Evolutionary conservation across 2,329 filamentous ascomycete species (phyloP).

Genomic region (Parascedosporium putredinis): DNA sequence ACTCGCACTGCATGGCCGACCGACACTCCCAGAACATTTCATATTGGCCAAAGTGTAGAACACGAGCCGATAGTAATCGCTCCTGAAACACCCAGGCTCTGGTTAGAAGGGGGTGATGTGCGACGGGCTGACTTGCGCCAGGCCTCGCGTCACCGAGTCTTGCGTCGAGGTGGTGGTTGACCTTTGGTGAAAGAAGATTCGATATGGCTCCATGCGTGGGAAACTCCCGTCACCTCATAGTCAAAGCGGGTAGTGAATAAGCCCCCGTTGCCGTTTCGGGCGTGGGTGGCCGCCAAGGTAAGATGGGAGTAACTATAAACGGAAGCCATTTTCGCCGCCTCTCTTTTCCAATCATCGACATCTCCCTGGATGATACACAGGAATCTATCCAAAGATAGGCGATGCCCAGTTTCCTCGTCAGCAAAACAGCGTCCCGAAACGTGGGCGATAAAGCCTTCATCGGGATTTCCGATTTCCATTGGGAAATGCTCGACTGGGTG

Average conservation of each 20-base stretch:
- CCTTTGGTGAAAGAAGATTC: neutral
- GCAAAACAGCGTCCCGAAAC: neutral
- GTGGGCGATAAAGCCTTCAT: neutral
- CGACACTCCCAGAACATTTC: slow-evolving; percentile 10
- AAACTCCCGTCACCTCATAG: neutral
- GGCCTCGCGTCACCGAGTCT: neutral
- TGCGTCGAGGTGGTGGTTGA: neutral
- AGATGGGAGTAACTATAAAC: neutral
- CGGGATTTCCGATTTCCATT: neutral
- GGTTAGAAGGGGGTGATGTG: slow-evolving; percentile 6
- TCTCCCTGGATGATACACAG: slow-evolving; percentile 3
- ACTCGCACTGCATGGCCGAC: slow-evolving; percentile 1
- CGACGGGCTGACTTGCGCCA: neutral
- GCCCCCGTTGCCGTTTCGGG: neutral
- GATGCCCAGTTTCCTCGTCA: neutral
- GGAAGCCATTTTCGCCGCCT: neutral
- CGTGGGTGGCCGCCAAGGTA: neutral
- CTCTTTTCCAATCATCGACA: neutral
- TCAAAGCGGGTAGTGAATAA: neutral
- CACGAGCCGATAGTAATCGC: neutral
- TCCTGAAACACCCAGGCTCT: slow-evolving; percentile 4
- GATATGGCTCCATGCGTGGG: neutral
- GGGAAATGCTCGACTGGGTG: neutral
- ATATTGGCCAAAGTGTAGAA: neutral
- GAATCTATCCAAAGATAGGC: slow-evolving; percentile 12